A percentile compares a stretch with the other conserved stretches of the same genome.
phyloP scores from a whole-genome alignment of 2,329 filamentous ascomycete genomes.

The Ploettnerulaceae sp. region DNA sequence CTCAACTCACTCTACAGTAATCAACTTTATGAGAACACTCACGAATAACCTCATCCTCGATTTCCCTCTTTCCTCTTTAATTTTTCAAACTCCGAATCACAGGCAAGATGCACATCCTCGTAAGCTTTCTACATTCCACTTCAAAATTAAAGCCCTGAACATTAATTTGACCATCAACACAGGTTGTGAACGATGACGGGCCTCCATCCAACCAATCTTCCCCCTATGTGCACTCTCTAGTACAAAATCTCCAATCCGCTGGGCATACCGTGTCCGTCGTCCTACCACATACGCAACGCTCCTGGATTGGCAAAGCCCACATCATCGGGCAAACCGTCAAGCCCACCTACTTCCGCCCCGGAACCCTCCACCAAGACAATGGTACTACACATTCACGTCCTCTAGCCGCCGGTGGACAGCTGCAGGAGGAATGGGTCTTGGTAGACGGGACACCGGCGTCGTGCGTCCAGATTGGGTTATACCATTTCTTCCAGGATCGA shows the following conservation, averaged over 20 bases:
- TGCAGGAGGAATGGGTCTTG: slow-evolving; percentile 72
- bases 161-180: not conserved
- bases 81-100: not conserved
- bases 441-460: slow-evolving; percentile 77
- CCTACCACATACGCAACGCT: slow-evolving; percentile 84
- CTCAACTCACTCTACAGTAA: too few species aligned
- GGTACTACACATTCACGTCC: slow-evolving; percentile 58
- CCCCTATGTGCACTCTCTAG: slow-evolving; percentile 72
- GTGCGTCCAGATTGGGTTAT: slow-evolving; percentile 76
- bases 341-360: slow-evolving; percentile 75
- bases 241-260: slow-evolving; percentile 63
- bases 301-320: slow-evolving; percentile 98
- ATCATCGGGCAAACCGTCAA: slow-evolving; percentile 85
- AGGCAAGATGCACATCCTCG: slow-evolving; percentile 46
- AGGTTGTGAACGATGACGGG: slow-evolving; percentile 73
- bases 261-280: slow-evolving; percentile 90
- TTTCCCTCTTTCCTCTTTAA: not conserved
- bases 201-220: slow-evolving; percentile 73
- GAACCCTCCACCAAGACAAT: slow-evolving; percentile 56
- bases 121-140: slow-evolving; percentile 31
- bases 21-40: too few species aligned
- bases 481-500: slow-evolving; percentile 70
- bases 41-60: not conserved
- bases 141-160: not conserved
- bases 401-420: slow-evolving; percentile 46